A percentile compares a stretch with the other conserved stretches of the same genome.
phyloP scores from a whole-genome alignment of 1,284 basidiomycete species.

The Lentinula novae-zelandiae region DNA sequence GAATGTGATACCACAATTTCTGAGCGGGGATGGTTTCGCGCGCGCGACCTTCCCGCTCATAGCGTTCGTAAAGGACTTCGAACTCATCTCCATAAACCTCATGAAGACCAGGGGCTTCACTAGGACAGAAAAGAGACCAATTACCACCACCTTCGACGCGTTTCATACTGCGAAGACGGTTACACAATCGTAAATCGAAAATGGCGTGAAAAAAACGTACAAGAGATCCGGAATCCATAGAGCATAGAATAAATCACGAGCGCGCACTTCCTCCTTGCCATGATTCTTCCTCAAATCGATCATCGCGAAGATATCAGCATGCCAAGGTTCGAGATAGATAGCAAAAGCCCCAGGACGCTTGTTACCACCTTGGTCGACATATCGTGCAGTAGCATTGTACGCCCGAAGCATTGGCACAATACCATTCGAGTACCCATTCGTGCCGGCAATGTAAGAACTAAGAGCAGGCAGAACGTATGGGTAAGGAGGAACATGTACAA shows the following conservation, averaged over 20 bases:
- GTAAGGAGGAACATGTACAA: conserved; percentile 10
- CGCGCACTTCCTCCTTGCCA: conserved; percentile 97
- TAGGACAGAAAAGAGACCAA: conserved; percentile 98
- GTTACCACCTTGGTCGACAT: conserved; percentile 99
- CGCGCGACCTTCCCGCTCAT: conserved; percentile 90
- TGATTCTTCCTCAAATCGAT: conserved; percentile 99
- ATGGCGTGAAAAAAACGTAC: conserved; percentile 40
- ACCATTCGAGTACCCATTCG: conserved; percentile 98
- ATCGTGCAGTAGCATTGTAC: conserved; percentile 97
- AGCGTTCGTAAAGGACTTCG: conserved; percentile 84
- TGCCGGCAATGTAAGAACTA: conserved; percentile 88
- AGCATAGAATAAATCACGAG: conserved; percentile 97
- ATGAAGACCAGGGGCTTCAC: conserved; percentile 88
- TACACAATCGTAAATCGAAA: not conserved
- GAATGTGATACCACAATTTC: conserved; percentile 97
- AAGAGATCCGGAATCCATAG: conserved; percentile 99
- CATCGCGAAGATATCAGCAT: conserved; percentile 97
- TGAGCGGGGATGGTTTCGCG: conserved; percentile 91
- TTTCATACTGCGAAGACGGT: conserved; percentile 68
- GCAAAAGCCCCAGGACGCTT: conserved; percentile 99
- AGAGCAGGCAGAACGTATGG: conserved; percentile 11
- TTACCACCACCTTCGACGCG: conserved; percentile 85
- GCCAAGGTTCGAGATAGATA: conserved; percentile 98
- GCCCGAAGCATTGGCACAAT: conserved; percentile 99
- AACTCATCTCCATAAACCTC: conserved; percentile 95